These are phyloP conservation scores for Colletotrichum magnum DNA, from an alignment of 2,329 filamentous ascomycete genomes.

Conservation along the genomic window DNA sequence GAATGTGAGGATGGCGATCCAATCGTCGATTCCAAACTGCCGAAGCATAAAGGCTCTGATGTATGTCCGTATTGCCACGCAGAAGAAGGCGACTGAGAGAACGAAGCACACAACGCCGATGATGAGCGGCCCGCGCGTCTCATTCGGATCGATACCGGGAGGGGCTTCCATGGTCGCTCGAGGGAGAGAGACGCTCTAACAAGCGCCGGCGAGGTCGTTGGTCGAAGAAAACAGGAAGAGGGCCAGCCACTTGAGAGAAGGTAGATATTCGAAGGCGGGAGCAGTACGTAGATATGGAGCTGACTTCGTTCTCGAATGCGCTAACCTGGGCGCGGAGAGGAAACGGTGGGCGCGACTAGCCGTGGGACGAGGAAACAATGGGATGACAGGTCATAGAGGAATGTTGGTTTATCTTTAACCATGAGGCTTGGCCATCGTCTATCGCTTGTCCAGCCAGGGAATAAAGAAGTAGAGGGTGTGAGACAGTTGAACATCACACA, in stretches of 20 bases:
- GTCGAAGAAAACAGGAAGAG: neutral
- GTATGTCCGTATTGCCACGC: conserved; percentile 40
- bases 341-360: neutral
- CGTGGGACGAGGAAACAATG: neutral
- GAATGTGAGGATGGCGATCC: conserved; percentile 44
- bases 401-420: conserved; percentile 17
- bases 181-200: neutral
- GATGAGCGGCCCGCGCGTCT: conserved; percentile 9
- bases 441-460: neutral
- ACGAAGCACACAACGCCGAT: conserved; percentile 10
- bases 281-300: conserved; percentile 9
- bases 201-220: neutral
- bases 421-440: conserved; percentile 2
- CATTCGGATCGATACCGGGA: conserved; percentile 23
- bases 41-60: conserved; percentile 44
- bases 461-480: conserved; percentile 14
- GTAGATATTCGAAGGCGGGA: neutral
- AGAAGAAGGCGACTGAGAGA: conserved; percentile 29
- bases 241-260: neutral
- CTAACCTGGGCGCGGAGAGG: conserved; percentile 9
- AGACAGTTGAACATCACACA: conserved; percentile 17
- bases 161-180: conserved; percentile 35
- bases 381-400: neutral
- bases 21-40: conserved; percentile 47
- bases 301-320: conserved; percentile 6